Evolutionary conservation across 306 rosid species (phyloP).

Genomic region (Quercus robur): DNA sequence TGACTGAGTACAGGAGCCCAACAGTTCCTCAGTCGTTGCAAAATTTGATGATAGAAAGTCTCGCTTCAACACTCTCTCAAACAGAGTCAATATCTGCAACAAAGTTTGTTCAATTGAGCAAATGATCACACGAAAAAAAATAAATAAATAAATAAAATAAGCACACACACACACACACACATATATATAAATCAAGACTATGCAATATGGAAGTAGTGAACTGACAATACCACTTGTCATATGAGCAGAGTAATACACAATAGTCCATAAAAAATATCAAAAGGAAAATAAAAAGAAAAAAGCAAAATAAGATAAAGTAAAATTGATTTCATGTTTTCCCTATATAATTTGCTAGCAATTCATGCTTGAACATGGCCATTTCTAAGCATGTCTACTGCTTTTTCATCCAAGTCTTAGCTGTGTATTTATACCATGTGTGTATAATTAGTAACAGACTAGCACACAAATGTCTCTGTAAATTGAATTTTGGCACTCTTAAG

Average conservation of each 20-base stretch:
- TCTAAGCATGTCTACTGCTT: not conserved
- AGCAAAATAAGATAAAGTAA: not conserved
- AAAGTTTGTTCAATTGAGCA: conserved; percentile 20
- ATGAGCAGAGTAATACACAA: not conserved
- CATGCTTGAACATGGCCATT: not conserved
- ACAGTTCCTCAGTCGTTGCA: conserved; percentile 61
- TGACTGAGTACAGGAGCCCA: conserved; percentile 47
- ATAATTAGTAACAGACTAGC: too few relatives aligned
- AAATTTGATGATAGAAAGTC: conserved; percentile 73
- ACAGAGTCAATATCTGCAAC: conserved; percentile 64
- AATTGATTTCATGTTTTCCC: not conserved
- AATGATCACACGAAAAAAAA: not conserved
- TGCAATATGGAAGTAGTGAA: not conserved
- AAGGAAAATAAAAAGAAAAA: not conserved
- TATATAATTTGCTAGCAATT: not conserved
- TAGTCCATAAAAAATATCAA: conserved; percentile 9
- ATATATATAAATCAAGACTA: too few relatives aligned
- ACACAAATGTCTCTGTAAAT: too few relatives aligned
- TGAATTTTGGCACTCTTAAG: not conserved
- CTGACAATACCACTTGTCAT: not conserved
- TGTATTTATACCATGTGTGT: too few relatives aligned
- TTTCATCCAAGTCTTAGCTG: too few relatives aligned
- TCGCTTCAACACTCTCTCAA: conserved; percentile 64
- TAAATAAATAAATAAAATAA: not conserved
- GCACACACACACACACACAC: not conserved